Conservation (phyloP, 495 filamentous ascomycete genomes). For the Pyrenopolyporus hunteri region DNA sequence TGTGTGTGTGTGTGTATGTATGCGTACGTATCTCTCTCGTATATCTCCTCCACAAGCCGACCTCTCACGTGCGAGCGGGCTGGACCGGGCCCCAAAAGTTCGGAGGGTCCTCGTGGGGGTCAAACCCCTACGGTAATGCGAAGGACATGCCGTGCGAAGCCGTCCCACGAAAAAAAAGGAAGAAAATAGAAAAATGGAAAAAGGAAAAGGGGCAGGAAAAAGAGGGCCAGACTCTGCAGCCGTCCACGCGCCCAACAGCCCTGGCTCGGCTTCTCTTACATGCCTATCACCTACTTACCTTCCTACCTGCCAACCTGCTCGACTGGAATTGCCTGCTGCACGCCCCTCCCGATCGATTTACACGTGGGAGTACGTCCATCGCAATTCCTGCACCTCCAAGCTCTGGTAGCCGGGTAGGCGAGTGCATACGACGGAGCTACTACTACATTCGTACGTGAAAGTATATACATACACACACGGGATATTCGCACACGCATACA, state of each 20-base stretch:
- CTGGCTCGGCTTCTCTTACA: neutral
- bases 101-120: neutral
- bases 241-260: neutral
- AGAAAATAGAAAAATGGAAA: no score
- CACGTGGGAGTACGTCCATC: conserved; percentile 2
- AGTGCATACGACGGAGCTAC: no score
- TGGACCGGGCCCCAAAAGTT: neutral
- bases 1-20: neutral
- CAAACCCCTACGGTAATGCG: neutral
- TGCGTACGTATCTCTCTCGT: neutral
- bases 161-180: neutral
- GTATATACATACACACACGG: neutral
- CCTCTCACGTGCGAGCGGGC: neutral
- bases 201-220: no score
- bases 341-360: neutral
- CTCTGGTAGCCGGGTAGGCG: neutral
- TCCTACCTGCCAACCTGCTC: no score
- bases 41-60: neutral
- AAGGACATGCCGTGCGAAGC: neutral
- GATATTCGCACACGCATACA: neutral
- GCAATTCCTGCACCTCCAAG: neutral
- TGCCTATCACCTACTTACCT: no score
- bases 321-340: no score
- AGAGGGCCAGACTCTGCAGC: no score
- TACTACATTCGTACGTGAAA: neutral